Percentiles rank a stretch among this genome's conserved stretches.
Evolutionary conservation across 768 basidiomycete species (phyloP).

Genomic region (Lentinula lateritia): DNA sequence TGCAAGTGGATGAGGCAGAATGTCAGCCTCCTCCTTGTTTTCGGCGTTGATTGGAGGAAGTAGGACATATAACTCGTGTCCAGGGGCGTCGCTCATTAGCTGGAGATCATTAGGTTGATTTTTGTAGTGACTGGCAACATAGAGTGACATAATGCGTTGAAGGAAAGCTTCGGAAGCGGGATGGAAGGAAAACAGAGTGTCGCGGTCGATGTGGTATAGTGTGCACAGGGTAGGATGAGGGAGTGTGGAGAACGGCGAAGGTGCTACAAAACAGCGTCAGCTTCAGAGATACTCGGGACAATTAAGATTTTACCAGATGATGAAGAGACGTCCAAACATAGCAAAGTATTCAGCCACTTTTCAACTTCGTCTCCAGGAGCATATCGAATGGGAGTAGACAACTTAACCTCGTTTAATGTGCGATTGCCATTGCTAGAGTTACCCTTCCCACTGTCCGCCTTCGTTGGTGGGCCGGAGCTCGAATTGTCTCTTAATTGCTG

Average conservation of each 20-base stretch:
- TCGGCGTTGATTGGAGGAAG: conserved; percentile 90
- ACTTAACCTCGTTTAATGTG: conserved; percentile 86
- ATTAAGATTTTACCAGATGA: background rate
- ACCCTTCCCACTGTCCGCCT: conserved; percentile 46
- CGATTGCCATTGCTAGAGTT: conserved; percentile 65
- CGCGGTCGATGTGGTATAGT: conserved; percentile 91
- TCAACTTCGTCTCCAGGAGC: conserved; percentile 82
- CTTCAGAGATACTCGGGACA: background rate
- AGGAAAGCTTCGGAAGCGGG: conserved; percentile 97
- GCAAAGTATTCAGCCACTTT: conserved; percentile 85
- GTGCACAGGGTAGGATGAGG: conserved; percentile 94
- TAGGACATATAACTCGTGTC: conserved; percentile 94
- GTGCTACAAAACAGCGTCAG: conserved; percentile 27
- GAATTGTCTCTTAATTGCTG: conserved; percentile 94
- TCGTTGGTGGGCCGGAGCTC: conserved; percentile 33
- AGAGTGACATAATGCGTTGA: conserved; percentile 97
- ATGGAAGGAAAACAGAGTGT: conserved; percentile 95
- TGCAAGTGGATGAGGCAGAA: conserved; percentile 88
- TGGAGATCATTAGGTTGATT: conserved; percentile 99
- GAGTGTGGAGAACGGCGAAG: conserved; percentile 59
- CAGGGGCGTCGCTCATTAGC: conserved; percentile 93
- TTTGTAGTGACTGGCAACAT: conserved; percentile 98
- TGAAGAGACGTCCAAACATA: conserved; percentile 78
- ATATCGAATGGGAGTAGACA: conserved; percentile 94
- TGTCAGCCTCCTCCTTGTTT: conserved; percentile 33